These are phyloP conservation scores for Candida ascalaphidarum DNA, from an alignment of 805 yeast species.

Conservation along the genomic window DNA sequence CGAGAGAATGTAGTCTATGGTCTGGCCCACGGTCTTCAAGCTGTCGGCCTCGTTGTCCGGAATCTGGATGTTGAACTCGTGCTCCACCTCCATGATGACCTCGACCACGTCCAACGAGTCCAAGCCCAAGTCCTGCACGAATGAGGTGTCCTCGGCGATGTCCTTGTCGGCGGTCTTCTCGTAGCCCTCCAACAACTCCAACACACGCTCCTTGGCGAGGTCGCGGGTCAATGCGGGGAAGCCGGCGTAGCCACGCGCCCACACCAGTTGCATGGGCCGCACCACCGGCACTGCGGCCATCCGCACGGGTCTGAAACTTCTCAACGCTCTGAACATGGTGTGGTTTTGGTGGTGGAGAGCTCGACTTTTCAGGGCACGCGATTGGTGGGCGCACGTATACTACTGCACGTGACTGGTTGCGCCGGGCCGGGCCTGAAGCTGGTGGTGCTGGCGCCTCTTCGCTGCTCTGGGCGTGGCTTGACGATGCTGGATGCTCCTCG, in stretches of 20 bases:
- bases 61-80: constrained; percentile 38
- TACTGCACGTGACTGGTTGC: too few relatives aligned
- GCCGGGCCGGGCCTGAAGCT: too few relatives aligned
- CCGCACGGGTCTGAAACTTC: too few relatives aligned
- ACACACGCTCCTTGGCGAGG: constrained; percentile 50
- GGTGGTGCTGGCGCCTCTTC: too few relatives aligned
- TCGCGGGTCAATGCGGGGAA: constrained; percentile 57
- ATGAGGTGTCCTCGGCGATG: constrained; percentile 27
- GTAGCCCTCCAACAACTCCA: constrained; percentile 58
- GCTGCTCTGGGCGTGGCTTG: too few relatives aligned
- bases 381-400: too few relatives aligned
- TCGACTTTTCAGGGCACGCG: too few relatives aligned
- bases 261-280: constrained; percentile 1
- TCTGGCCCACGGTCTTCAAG: constrained; percentile 38
- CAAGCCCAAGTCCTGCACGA: constrained; percentile 34
- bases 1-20: constrained; percentile 32
- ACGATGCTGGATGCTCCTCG: too few relatives aligned
- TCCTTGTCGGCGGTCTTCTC: constrained; percentile 39
- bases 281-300: too few relatives aligned
- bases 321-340: too few relatives aligned
- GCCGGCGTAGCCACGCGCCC: constrained; percentile 38
- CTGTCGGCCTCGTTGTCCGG: constrained; percentile 40
- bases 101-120: constrained; percentile 41
- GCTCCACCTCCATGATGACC: constrained; percentile 39
- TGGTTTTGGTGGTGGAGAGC: too few relatives aligned